Evolutionary conservation across 1,284 basidiomycete species (phyloP), one percentile per base, ranked within the genome.

Genomic region (Ceratobasidium theobromae): DNA sequence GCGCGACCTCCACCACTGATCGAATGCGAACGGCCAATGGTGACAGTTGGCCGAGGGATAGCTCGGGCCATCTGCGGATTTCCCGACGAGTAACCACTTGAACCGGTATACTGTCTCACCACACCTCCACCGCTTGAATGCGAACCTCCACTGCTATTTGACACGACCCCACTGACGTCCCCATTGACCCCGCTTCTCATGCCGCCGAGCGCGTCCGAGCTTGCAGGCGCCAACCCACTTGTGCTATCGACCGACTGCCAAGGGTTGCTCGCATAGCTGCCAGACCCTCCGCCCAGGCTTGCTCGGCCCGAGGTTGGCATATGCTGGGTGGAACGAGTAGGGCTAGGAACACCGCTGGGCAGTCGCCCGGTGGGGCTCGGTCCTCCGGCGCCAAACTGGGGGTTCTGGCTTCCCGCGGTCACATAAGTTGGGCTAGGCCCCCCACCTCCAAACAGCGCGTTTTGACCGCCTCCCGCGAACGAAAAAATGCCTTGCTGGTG

Each of bases 291-390:
- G n/a, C 30, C 23, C 28, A 23, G 14, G 43, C 6, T 8, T 23
- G 43, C 16, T n/a, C n/a, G n/a, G n/a, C n/a, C n/a, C n/a, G n/a
- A n/a, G n/a, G 54, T 53, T 38, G 54, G 54, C 23, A 21, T 58
- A 8, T 38, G 45, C 1, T 38, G 18, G 12, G 12, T 18, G 28
- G 46, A 45, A 14, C n/a, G n/a, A n/a, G n/a, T n/a, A n/a, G n/a
- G n/a, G n/a, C n/a, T n/a, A n/a, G n/a, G n/a, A n/a, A n/a, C n/a
- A n/a, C n/a, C n/a, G n/a, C n/a, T n/a, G n/a, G n/a, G n/a, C n/a
- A n/a, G n/a, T n/a, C n/a, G n/a, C n/a, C n/a, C n/a, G n/a, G n/a
- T n/a, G n/a, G n/a, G n/a, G n/a, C n/a, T n/a, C n/a, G n/a, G n/a
- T n/a, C n/a, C n/a, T n/a, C n/a, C n/a, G n/a, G n/a, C n/a, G n/a